Base-by-base conservation (phyloP, 768 basidiomycete genomes). In the Boletus vinaceobasis region DNA sequence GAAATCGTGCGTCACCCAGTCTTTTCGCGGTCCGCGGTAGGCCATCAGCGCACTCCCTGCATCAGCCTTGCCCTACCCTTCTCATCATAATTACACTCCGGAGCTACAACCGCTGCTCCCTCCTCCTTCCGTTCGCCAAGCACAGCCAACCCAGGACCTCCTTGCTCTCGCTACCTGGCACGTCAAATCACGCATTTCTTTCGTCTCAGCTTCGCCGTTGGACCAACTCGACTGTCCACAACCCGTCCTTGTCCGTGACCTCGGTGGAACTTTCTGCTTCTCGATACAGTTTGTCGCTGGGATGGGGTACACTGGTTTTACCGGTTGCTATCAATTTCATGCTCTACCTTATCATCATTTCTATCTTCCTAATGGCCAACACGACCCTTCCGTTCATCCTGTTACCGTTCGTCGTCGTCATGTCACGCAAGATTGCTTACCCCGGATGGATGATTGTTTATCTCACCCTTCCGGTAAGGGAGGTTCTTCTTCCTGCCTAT, bases 231-330 rank as follows among this genome's bases (percentile, higher is more conserved):
- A 99, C 96, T 0, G 87, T 99, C 37, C 97, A 99, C 76, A 99
- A 98, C 65, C 77, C 53, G 73, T 98, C 32, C 80, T 98, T 47
- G 96, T 99, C 26, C 86, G 95, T 23, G 97, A 99, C 71, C 84
- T 98, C n/a, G 98, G 96, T 62, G 97, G 97, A 43, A 98, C 95
- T 3, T 99, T 98, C 86, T 99, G 97, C 77, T 98, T 99, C 83
- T 95, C 93, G 11, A 98, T 98, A 95, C 96, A 97, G 77, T 98
- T 98, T 67, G 93, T 98, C 61, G 93, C 96, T 36, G 95, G 90
- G 69, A 99, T 99, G 95, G 97, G 96, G 96, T 68, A 98, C 96
- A 4, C 81, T 99, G 58, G 96, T 98, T 27, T 78, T 98, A 23
- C 97, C 97, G 21, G 97, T 95, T 38, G 96, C 97, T 58, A 98